A percentile compares a stretch with the other conserved stretches of the same genome.
phyloP scores from a whole-genome alignment of 202 grass and related monocot species.

The Elaeis oleifera region DNA sequence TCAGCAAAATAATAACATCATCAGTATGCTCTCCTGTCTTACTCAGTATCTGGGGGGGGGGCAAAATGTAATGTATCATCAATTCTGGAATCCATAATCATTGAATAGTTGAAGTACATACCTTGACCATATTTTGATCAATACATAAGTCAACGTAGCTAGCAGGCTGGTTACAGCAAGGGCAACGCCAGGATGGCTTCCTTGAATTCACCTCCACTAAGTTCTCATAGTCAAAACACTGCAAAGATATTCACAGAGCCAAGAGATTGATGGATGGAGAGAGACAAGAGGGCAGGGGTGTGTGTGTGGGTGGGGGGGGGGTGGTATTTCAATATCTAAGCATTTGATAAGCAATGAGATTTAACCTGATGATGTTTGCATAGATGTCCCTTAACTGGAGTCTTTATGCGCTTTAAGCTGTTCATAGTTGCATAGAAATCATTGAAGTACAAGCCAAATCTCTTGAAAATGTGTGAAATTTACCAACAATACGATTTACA shows the following conservation, averaged over 20 bases:
- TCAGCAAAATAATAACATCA: conserved; percentile 54
- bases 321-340: background rate
- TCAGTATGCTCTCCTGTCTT: conserved; percentile 40
- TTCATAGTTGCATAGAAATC: conserved; percentile 13
- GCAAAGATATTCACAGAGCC: conserved; percentile 8
- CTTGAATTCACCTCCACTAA: conserved; percentile 86
- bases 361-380: conserved; percentile 93
- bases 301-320: too few species aligned
- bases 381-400: conserved; percentile 66
- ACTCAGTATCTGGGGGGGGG: conserved; percentile 49
- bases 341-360: conserved; percentile 8
- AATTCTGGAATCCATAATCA: background rate
- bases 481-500: too few species aligned
- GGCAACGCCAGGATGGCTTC: conserved; percentile 81
- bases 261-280: background rate
- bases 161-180: conserved; percentile 67
- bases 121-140: conserved; percentile 80
- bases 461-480: too few species aligned
- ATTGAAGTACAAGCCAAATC: too few species aligned
- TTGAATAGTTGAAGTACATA: conserved; percentile 23
- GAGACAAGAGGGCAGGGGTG: too few species aligned
- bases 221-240: conserved; percentile 97
- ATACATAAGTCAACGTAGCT: conserved; percentile 56
- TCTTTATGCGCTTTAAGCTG: conserved; percentile 77
- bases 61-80: conserved; percentile 10